Evolutionary conservation across 129 eudicot species (phyloP), one percentile per base, ranked within the genome.

Genomic region (Saposhnikovia divaricata): DNA sequence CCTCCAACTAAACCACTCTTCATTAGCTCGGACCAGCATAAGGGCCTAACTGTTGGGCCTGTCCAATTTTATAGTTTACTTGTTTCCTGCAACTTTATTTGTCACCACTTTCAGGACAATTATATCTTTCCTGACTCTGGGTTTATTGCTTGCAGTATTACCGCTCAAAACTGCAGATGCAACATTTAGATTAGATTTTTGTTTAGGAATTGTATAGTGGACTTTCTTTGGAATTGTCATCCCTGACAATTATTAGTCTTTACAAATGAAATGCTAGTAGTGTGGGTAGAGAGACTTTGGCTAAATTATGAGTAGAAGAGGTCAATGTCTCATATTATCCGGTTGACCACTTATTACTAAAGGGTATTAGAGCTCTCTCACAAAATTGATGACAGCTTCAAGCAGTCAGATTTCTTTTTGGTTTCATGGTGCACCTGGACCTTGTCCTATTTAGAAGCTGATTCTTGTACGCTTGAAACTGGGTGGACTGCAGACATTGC

Each of bases 181-280:
- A 91, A 18, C 46, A 77, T 79, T 84, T 93, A 5, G 96, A 91
- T 84, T 93, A 5, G 96, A 91, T 83, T 90, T 96, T 68, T 91
- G 98, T 77, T 93, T 87, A 44, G 75, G 82, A 34, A 80, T 89
- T 75, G 86, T 92, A 2, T 21, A 21, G 11, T 72, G 91, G 97
- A 15, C 83, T 93, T 79, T 81, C 86, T 51, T 78, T 63, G 0
- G 88, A 88, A 66, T 21, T 93, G 97, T 57, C 86, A 85, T 50
- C 72, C 70, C 74, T 91, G 80, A 80, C 74, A 28, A 57, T 63
- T 65, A 57, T 93, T 19, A 89, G 98, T 82, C 92, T 91, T 28
- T 88, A 93, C 80, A 86, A 93, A 11, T 91, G 97, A 80, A 78
- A 83, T 68, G 72, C 91, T n/a, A 87, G 87, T 65, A 93, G 90